phyloP scores from a whole-genome alignment of 2,329 filamentous ascomycete genomes.

The Fusarium napiforme region DNA sequence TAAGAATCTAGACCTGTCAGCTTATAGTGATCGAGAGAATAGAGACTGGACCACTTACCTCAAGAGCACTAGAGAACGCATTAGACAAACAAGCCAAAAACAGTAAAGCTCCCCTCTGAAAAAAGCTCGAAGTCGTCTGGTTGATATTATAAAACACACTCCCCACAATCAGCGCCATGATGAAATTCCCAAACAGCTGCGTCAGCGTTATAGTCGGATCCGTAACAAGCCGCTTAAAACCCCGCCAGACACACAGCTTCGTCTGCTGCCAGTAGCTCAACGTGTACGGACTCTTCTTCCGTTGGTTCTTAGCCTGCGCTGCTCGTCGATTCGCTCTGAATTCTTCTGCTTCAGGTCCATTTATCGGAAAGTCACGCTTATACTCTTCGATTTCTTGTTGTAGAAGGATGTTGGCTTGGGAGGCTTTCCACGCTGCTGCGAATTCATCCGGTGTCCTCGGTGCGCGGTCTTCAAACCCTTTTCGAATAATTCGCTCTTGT shows the following conservation, averaged over 20 bases:
- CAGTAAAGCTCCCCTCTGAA: conserved; percentile 57
- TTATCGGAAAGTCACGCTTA: conserved; percentile 48
- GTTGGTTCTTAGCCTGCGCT: conserved; percentile 57
- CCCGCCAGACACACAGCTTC: conserved; percentile 45
- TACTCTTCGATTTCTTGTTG: conserved; percentile 63
- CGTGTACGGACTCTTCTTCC: conserved; percentile 38
- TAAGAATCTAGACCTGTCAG: conserved; percentile 30
- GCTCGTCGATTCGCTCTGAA: conserved; percentile 59
- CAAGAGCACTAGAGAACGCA: conserved; percentile 53
- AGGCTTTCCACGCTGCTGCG: conserved; percentile 47
- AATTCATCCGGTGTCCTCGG: conserved; percentile 53
- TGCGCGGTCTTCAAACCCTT: conserved; percentile 47
- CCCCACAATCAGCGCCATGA: conserved; percentile 63
- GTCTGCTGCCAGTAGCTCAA: conserved; percentile 40
- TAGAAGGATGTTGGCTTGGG: conserved; percentile 45
- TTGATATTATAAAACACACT: conserved; percentile 62
- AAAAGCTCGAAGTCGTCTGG: conserved; percentile 56
- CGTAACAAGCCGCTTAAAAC: conserved; percentile 51
- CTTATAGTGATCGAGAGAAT: too few relatives aligned
- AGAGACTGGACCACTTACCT: conserved; percentile 29
- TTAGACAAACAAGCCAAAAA: conserved; percentile 65
- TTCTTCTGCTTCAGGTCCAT: conserved; percentile 57
- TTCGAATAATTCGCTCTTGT: conserved; percentile 46
- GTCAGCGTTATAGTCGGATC: conserved; percentile 54
- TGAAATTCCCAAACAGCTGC: conserved; percentile 55